phyloP scores from a whole-genome alignment of 352 stramenopile genomes.

The Globisporangium spinosum region DNA sequence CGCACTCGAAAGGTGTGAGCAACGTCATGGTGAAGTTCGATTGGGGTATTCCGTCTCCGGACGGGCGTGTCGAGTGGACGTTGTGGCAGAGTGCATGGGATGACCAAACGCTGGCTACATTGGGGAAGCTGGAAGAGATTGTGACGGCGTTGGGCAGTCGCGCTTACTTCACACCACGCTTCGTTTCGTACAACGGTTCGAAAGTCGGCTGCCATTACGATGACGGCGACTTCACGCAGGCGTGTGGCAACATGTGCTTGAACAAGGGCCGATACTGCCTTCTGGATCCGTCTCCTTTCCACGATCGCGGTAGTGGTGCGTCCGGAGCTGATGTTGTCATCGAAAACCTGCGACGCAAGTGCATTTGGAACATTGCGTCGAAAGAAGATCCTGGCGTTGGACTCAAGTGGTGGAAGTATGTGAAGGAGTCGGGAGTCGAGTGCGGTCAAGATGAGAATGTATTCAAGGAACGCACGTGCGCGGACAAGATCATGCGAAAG shows the following conservation, averaged over 20 bases:
- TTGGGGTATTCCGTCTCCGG: constrained; percentile 92
- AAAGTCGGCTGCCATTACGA: constrained; percentile 88
- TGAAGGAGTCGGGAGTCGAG: constrained; percentile 86
- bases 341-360: constrained; percentile 92
- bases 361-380: constrained; percentile 91
- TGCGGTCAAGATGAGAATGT: constrained; percentile 83
- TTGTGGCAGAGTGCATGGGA: constrained; percentile 95
- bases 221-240: constrained; percentile 50
- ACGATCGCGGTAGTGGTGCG: constrained; percentile 89
- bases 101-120: constrained; percentile 62
- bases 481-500: constrained; percentile 89
- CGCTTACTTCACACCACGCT: constrained; percentile 95
- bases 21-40: constrained; percentile 94
- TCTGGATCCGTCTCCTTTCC: constrained; percentile 92
- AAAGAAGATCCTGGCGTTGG: constrained; percentile 82
- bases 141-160: constrained; percentile 84
- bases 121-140: constrained; percentile 84
- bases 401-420: constrained; percentile 93
- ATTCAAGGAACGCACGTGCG: constrained; percentile 88
- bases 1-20: constrained; percentile 82
- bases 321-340: constrained; percentile 93
- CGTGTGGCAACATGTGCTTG: constrained; percentile 95
- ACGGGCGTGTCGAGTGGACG: constrained; percentile 96
- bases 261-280: constrained; percentile 97
- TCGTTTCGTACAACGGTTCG: constrained; percentile 95